A percentile compares a stretch with the other conserved stretches of the same genome.
phyloP scores from a whole-genome alignment of 2,329 filamentous ascomycete genomes.

The Ceratocystis cacaofunesta region DNA sequence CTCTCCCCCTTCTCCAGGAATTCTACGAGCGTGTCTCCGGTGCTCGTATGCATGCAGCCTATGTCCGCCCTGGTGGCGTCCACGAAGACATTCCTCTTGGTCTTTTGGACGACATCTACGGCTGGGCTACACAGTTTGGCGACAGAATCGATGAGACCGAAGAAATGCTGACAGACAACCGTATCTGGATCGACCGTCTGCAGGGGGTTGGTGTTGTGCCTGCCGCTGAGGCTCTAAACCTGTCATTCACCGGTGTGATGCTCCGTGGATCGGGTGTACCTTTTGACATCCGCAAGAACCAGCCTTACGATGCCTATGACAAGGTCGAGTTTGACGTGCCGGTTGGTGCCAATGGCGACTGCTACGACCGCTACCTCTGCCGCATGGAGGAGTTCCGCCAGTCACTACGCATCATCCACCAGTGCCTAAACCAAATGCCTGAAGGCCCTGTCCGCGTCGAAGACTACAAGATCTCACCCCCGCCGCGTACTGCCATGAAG shows the following conservation, averaged over 20 bases:
- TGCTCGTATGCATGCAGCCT: constrained; percentile 91
- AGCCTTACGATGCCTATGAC: constrained; percentile 95
- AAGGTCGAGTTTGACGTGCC: constrained; percentile 97
- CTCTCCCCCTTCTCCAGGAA: constrained; percentile 47
- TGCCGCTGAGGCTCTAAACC: constrained; percentile 89
- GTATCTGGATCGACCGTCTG: constrained; percentile 93
- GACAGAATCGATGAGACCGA: constrained; percentile 98
- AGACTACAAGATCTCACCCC: constrained; percentile 96
- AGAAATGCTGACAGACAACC: constrained; percentile 96
- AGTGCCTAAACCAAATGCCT: constrained; percentile 98
- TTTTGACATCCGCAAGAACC: constrained; percentile 91
- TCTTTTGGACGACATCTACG: constrained; percentile 95
- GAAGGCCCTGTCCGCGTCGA: constrained; percentile 85
- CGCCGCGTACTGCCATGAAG: constrained; percentile 96
- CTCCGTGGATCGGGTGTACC: constrained; percentile 90
- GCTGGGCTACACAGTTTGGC: constrained; percentile 97
- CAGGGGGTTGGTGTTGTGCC: constrained; percentile 83
- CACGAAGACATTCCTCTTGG: constrained; percentile 89
- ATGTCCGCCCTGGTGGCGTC: constrained; percentile 90
- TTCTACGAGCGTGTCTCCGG: constrained; percentile 99
- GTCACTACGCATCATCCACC: constrained; percentile 93
- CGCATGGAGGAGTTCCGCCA: constrained; percentile 99
- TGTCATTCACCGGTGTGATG: constrained; percentile 95
- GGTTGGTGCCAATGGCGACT: constrained; percentile 92
- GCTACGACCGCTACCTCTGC: constrained; percentile 97